phyloP scores from a whole-genome alignment of 1,284 basidiomycete species.

The Cutaneotrichosporon spelunceum region DNA sequence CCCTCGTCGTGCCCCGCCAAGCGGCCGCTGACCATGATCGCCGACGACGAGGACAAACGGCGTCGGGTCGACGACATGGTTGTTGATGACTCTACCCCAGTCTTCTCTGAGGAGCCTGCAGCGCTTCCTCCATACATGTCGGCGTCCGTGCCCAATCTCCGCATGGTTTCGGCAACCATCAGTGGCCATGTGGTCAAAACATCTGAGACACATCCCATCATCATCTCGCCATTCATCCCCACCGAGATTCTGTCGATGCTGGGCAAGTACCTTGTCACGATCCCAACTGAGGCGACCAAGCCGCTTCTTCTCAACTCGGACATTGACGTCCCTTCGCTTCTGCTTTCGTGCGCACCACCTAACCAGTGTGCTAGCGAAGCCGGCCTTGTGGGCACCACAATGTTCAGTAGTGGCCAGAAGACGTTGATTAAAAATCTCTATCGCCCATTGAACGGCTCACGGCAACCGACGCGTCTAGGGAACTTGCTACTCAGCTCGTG shows the following conservation, averaged over 20 bases:
- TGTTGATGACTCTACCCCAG: constrained; percentile 26
- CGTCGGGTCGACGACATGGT: constrained; percentile 45
- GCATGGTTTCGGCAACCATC: constrained; percentile 18
- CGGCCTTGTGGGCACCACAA: constrained; percentile 15
- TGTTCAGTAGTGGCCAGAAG: constrained; percentile 12
- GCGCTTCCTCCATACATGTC: constrained; percentile 26
- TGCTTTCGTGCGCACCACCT: constrained; percentile 57
- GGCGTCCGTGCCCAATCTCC: constrained; percentile 33
- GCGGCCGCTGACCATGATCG: constrained; percentile 24
- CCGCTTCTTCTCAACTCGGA: constrained; percentile 33
- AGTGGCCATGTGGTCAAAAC: constrained; percentile 58
- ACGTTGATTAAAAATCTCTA: constrained; percentile 22
- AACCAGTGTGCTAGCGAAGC: constrained; percentile 37
- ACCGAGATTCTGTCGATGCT: constrained; percentile 35
- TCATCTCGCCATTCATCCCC: constrained; percentile 57
- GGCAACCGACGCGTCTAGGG: constrained; percentile 59
- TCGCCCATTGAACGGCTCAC: constrained; percentile 15
- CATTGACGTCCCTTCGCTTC: constrained; percentile 52
- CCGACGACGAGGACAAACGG: constrained; percentile 44
- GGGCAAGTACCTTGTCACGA: constrained; percentile 34
- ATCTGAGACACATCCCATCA: constrained; percentile 76
- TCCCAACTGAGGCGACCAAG: constrained; percentile 19
- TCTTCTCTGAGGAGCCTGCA: constrained; percentile 21
- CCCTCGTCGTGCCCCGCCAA: constrained; percentile 45
- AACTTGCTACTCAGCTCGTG: constrained; percentile 88